Percentiles rank a stretch among this genome's conserved stretches.
Conservation (phyloP, 768 basidiomycete species). For the Lactarius quietus region DNA sequence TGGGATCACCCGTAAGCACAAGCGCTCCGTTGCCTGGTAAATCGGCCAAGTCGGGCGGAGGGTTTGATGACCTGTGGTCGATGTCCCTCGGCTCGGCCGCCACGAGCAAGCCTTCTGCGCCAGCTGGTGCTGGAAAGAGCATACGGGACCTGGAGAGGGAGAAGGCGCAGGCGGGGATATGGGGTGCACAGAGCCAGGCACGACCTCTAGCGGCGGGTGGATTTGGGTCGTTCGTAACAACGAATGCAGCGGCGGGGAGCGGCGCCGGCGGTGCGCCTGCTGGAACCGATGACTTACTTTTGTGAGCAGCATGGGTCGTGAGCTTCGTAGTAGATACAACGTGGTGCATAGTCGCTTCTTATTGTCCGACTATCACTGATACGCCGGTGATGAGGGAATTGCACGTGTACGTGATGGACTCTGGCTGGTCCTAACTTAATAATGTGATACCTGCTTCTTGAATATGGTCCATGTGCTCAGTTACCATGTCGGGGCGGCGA, state of each 20-base stretch:
- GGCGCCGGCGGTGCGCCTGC: conserved; percentile 26
- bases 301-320: conserved; percentile 30
- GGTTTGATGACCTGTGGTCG: conserved; percentile 89
- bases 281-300: conserved; percentile 41
- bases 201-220: conserved; percentile 28
- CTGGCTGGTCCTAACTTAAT: not conserved
- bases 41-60: conserved; percentile 42
- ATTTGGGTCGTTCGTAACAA: conserved; percentile 31
- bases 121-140: conserved; percentile 50
- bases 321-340: no score
- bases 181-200: conserved; percentile 46
- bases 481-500: not conserved
- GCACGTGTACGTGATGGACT: not conserved
- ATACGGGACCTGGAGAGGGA: conserved; percentile 90
- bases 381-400: not conserved
- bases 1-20: conserved; percentile 23
- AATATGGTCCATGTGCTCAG: not conserved
- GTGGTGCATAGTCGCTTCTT: not conserved
- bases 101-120: conserved; percentile 37
- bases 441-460: not conserved
- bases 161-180: conserved; percentile 75
- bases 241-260: conserved; percentile 26
- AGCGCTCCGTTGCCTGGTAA: conserved; percentile 28
- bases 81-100: conserved; percentile 58
- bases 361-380: not conserved